Percentiles rank a stretch among this genome's conserved stretches.
Evolutionary conservation across 345 rosid species (phyloP).

Genomic region (Gossypium rotundifolium): DNA sequence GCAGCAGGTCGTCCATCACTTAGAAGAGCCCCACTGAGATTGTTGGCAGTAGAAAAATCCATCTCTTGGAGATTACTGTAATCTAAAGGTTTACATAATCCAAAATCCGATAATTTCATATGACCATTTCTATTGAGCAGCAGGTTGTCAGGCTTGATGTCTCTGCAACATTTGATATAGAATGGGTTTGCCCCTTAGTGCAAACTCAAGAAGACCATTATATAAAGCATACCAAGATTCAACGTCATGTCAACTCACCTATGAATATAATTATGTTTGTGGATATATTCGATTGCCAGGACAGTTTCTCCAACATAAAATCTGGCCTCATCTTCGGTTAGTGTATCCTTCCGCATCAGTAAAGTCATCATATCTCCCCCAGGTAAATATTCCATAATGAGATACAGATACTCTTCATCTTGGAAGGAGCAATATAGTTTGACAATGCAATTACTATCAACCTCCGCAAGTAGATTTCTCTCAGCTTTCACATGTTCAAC

Average conservation of each 20-base stretch:
- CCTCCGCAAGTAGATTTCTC: conserved; percentile 95
- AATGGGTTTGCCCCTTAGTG: neutral
- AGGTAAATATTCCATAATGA: conserved; percentile 95
- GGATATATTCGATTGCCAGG: conserved; percentile 92
- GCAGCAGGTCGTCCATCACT: conserved; percentile 79
- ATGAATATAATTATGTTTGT: conserved; percentile 93
- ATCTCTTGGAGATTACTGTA: conserved; percentile 92
- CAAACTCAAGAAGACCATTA: neutral
- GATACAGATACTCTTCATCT: conserved; percentile 88
- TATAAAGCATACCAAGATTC: neutral
- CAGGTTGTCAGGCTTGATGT: conserved; percentile 96
- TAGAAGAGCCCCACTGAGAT: conserved; percentile 59
- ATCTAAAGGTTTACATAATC: conserved; percentile 93
- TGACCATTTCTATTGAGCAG: conserved; percentile 90
- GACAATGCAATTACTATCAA: conserved; percentile 94
- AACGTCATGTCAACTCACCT: conserved; percentile 39
- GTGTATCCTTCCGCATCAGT: conserved; percentile 18
- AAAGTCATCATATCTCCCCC: conserved; percentile 99
- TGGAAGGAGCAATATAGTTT: conserved; percentile 60
- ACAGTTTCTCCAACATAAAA: conserved; percentile 96
- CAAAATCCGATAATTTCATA: conserved; percentile 95
- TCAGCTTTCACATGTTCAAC: conserved; percentile 99
- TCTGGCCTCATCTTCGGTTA: conserved; percentile 90
- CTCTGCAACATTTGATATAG: conserved; percentile 47
- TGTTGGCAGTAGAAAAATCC: conserved; percentile 63